A percentile compares a stretch with the other conserved stretches of the same genome.
phyloP scores from a whole-genome alignment of 225 moss, liverwort and hornwort species.

The Ulota crispa region DNA sequence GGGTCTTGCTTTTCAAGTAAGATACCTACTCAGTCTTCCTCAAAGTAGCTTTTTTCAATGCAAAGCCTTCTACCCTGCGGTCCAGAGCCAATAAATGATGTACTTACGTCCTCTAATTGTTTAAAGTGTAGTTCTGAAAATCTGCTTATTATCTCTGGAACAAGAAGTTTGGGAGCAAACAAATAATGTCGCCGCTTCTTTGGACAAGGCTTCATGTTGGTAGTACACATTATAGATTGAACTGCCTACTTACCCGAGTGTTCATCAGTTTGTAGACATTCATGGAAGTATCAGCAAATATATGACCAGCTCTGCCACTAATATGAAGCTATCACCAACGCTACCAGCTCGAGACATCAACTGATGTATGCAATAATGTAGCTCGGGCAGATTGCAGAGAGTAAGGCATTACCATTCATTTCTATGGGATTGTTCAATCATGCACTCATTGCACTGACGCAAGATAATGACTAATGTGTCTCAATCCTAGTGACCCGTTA shows the following conservation, averaged over 20 bases:
- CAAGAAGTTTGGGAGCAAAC: background rate
- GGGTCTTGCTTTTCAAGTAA: too few species aligned
- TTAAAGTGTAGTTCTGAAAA: background rate
- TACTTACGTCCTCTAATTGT: too few species aligned
- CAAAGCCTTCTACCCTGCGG: too few species aligned
- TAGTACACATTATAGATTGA: background rate
- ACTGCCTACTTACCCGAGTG: background rate
- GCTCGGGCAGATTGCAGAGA: background rate
- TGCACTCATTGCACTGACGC: background rate
- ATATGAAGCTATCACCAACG: constrained; percentile 54
- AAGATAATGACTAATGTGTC: background rate
- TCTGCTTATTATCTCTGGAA: background rate
- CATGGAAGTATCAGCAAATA: constrained; percentile 72
- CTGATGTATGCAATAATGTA: background rate
- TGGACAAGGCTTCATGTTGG: background rate
- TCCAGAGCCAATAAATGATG: too few species aligned
- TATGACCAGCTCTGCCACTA: constrained; percentile 62
- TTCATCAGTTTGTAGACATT: constrained; percentile 40
- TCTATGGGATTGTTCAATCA: background rate
- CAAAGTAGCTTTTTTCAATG: too few species aligned
- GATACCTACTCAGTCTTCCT: too few species aligned
- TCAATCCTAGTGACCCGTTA: background rate
- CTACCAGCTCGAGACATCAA: constrained; percentile 13
- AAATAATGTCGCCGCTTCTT: background rate
- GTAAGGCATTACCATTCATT: background rate